phyloP scores from a whole-genome alignment of 768 basidiomycete genomes.

The Boletus subparvulus region DNA sequence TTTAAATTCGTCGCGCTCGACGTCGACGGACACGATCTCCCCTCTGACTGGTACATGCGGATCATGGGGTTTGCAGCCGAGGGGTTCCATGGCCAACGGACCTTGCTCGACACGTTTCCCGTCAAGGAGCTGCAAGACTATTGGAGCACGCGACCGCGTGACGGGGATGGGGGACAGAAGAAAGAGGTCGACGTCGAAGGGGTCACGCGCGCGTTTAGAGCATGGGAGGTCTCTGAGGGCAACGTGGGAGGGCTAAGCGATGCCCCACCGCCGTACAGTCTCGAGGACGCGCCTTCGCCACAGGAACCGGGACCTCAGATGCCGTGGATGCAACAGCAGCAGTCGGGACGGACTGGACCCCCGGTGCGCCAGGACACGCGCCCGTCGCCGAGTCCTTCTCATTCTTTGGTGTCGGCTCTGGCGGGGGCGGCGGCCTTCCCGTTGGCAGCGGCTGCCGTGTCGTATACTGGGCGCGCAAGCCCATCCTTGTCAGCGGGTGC shows the following conservation, averaged over 20 bases:
- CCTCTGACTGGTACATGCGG: conserved; percentile 86
- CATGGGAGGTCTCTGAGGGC: conserved; percentile 38
- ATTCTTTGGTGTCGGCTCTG: neutral
- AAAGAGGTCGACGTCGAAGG: conserved; percentile 26
- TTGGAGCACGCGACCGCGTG: conserved; percentile 62
- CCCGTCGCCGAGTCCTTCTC: conserved; percentile 7
- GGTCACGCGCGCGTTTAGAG: conserved; percentile 37
- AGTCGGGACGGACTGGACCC: neutral
- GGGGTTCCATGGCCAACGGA: conserved; percentile 62
- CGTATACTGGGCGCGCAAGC: neutral
- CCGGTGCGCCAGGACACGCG: neutral
- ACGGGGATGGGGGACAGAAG: conserved; percentile 35
- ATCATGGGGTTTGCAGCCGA: conserved; percentile 73
- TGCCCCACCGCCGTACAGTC: conserved; percentile 66
- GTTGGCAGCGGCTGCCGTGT: neutral
- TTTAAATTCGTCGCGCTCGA: conserved; percentile 71
- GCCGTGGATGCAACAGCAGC: neutral
- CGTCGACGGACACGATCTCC: conserved; percentile 73
- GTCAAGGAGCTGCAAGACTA: conserved; percentile 73
- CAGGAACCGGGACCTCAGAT: neutral
- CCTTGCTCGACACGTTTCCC: conserved; percentile 62
- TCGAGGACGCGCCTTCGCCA: conserved; percentile 36
- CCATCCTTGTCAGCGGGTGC: neutral
- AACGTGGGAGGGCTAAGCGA: conserved; percentile 42
- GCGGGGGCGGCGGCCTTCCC: neutral